Conservation (phyloP, 331 rosid species). For the Malus hybrid region DNA sequence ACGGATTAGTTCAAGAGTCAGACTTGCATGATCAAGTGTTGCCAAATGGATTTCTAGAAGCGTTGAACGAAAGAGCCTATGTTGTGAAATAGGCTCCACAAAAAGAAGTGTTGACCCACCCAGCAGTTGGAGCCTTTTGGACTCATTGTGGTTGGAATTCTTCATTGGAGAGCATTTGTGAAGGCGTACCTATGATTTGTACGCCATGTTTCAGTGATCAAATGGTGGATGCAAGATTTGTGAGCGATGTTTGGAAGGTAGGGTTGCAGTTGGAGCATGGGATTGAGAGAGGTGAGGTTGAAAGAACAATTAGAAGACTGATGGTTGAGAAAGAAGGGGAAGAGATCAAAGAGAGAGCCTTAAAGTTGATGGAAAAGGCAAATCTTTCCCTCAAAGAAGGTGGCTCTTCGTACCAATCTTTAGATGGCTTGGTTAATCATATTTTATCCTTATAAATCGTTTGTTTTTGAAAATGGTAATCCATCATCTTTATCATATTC, state of each 20-base stretch:
- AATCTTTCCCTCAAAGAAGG: conserved; percentile 18
- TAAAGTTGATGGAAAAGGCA: conserved; percentile 22
- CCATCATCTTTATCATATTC: too few species aligned
- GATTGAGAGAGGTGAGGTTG: not conserved
- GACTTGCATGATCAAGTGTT: not conserved
- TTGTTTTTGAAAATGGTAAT: not conserved
- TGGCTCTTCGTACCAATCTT: conserved; percentile 28
- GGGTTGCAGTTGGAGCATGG: conserved; percentile 16
- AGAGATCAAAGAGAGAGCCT: conserved; percentile 26
- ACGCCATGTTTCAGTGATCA: conserved; percentile 8
- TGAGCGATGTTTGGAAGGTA: conserved; percentile 16
- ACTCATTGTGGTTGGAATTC: conserved; percentile 51
- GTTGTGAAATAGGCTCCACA: conserved; percentile 52
- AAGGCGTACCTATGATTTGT: conserved; percentile 21
- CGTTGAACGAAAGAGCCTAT: conserved; percentile 12
- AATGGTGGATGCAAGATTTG: conserved; percentile 7
- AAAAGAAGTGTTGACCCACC: conserved; percentile 27
- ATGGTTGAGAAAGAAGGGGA: conserved; percentile 31
- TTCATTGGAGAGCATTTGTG: conserved; percentile 11
- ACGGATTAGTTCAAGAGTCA: conserved; percentile 12
- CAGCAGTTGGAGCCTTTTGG: conserved; percentile 33
- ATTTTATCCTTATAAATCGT: conserved; percentile 20
- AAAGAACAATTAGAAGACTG: conserved; percentile 6
- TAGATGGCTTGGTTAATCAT: conserved; percentile 28
- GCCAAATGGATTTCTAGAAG: conserved; percentile 24